Conservation (phyloP, 805 yeast species). For the Starmera quercuum region DNA sequence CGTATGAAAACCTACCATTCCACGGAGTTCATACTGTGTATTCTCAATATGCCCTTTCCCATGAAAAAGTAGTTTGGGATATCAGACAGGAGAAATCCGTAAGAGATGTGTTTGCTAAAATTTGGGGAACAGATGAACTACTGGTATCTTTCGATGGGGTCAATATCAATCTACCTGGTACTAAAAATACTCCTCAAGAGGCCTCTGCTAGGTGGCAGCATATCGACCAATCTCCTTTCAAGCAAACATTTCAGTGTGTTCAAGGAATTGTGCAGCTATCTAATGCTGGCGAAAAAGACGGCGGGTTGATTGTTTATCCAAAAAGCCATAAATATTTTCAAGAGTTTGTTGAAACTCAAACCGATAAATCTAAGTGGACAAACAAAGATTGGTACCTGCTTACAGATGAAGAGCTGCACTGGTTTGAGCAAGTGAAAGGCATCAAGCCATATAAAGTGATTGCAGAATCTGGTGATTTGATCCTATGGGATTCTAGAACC, state of each 20-base stretch:
- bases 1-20: conserved; percentile 21
- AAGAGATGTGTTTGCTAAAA: conserved; percentile 17
- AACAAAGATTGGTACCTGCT: conserved; percentile 9
- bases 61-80: conserved; percentile 28
- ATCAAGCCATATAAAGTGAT: conserved; percentile 21
- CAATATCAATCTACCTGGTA: conserved; percentile 22
- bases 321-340: conserved; percentile 12
- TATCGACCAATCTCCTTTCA: conserved; percentile 26
- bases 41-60: conserved; percentile 16
- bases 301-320: conserved; percentile 20
- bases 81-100: conserved; percentile 22
- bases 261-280: conserved; percentile 27
- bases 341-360: conserved; percentile 17
- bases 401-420: conserved; percentile 13
- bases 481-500: conserved; percentile 27
- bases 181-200: conserved; percentile 4
- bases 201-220: conserved; percentile 22
- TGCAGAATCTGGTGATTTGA: conserved; percentile 27
- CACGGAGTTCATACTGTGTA: conserved; percentile 11
- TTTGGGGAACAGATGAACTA: conserved; percentile 26
- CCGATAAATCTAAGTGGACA: conserved; percentile 13
- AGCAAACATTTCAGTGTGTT: conserved; percentile 22
- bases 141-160: conserved; percentile 26
- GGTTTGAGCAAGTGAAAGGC: conserved; percentile 20
- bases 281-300: conserved; percentile 22